These are phyloP conservation scores for Hamigera avellanea DNA, from an alignment of 495 filamentous ascomycete genomes.

Conservation along the genomic window DNA sequence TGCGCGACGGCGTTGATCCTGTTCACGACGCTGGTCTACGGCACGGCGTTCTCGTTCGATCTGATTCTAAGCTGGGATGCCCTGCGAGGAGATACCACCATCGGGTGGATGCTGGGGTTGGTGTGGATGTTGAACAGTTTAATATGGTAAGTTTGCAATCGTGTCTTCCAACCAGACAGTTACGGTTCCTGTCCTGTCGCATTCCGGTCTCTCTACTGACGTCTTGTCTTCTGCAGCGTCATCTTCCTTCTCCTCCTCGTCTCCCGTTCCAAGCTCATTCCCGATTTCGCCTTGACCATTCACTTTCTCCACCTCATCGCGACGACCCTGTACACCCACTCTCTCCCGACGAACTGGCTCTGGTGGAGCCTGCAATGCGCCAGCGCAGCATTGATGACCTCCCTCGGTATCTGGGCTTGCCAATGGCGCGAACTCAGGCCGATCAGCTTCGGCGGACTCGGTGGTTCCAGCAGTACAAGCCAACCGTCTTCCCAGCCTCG, in stretches of 20 bases:
- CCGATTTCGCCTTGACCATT: slow-evolving; percentile 85
- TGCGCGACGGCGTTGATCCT: slow-evolving; percentile 64
- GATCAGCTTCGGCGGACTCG: slow-evolving; percentile 70
- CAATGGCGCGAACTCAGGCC: slow-evolving; percentile 80
- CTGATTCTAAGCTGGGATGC: slow-evolving; percentile 70
- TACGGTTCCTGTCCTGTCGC: neutral
- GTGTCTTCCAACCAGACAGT: neutral
- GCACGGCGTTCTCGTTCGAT: slow-evolving; percentile 55
- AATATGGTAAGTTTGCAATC: slow-evolving; percentile 50
- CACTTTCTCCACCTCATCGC: slow-evolving; percentile 78
- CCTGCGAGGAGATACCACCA: slow-evolving; percentile 80
- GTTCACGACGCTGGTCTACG: slow-evolving; percentile 80
- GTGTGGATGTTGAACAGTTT: slow-evolving; percentile 75
- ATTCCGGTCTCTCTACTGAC: neutral
- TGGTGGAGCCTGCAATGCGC: slow-evolving; percentile 80
- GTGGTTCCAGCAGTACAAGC: slow-evolving; percentile 8
- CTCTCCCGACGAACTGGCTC: slow-evolving; percentile 59
- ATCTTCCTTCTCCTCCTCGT: slow-evolving; percentile 71
- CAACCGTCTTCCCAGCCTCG: slow-evolving; percentile 12
- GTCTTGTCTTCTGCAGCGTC: slow-evolving; percentile 22
- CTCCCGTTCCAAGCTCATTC: slow-evolving; percentile 78
- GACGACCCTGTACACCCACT: slow-evolving; percentile 61
- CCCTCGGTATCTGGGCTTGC: slow-evolving; percentile 78
- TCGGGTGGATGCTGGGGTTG: slow-evolving; percentile 83
- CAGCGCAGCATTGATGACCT: slow-evolving; percentile 58